Evolutionary conservation across 2,329 filamentous ascomycete genomes (phyloP).

Genomic region (Penicillium decumbens): DNA sequence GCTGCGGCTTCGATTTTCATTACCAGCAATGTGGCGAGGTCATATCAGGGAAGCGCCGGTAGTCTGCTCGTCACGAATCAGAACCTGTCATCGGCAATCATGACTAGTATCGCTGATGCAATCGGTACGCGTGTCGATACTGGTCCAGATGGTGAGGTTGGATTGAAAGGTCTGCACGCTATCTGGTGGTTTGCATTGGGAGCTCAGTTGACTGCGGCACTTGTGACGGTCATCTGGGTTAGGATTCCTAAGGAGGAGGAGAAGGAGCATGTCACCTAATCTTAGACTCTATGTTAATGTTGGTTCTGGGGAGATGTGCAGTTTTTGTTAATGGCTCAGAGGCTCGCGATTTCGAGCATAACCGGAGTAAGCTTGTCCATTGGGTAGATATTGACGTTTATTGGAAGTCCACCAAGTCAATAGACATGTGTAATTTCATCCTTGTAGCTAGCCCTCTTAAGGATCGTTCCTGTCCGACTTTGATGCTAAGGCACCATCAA

Average conservation of each 20-base stretch:
- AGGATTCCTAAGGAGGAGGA: constrained; percentile 42
- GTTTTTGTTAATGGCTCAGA: not conserved
- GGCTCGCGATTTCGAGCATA: too few species aligned
- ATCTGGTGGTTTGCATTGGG: constrained; percentile 43
- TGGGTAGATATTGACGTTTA: too few species aligned
- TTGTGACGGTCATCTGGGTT: constrained; percentile 39
- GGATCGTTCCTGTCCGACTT: too few species aligned
- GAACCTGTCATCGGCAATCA: constrained; percentile 45
- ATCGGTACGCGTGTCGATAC: constrained; percentile 31
- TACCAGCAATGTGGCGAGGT: constrained; percentile 45
- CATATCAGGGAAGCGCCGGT: constrained; percentile 46
- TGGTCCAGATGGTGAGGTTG: constrained; percentile 21
- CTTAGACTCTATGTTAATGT: not conserved
- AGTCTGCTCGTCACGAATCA: constrained; percentile 47
- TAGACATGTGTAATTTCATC: too few species aligned
- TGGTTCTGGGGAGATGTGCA: not conserved
- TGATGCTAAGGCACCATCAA: too few species aligned
- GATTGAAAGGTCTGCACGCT: constrained; percentile 35
- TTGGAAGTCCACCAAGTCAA: too few species aligned
- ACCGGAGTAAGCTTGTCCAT: too few species aligned
- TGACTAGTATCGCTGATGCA: constrained; percentile 35
- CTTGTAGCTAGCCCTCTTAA: too few species aligned
- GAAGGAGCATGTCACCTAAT: constrained; percentile 30
- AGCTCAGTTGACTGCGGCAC: constrained; percentile 31
- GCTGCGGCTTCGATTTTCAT: constrained; percentile 49